Conservation (phyloP, 2,329 filamentous ascomycete species). For the Aspergillus transmontanensis region DNA sequence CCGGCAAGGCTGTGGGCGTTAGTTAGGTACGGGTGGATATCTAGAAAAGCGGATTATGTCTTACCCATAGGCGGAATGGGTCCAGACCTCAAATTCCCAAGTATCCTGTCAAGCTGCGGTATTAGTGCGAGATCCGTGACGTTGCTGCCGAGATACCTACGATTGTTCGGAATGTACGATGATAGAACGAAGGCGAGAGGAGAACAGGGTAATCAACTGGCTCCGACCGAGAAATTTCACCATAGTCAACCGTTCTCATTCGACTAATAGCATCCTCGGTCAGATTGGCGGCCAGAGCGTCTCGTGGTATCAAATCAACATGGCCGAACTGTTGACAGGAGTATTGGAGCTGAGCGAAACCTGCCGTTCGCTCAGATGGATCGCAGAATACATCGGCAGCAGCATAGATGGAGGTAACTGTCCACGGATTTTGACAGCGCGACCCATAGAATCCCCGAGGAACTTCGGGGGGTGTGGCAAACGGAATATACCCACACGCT, state of each 20-base stretch:
- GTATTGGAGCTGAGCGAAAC: constrained; percentile 24
- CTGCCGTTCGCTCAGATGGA: constrained; percentile 25
- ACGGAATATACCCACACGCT: constrained; percentile 36
- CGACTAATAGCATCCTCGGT: constrained; percentile 35
- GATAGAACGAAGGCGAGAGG: constrained; percentile 34
- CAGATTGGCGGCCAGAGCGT: constrained; percentile 32
- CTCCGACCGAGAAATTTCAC: constrained; percentile 27
- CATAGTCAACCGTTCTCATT: constrained; percentile 37
- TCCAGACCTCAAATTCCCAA: constrained; percentile 36
- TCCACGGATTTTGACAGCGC: constrained; percentile 35
- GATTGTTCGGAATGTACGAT: constrained; percentile 33
- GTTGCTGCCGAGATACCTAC: constrained; percentile 24
- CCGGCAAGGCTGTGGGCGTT: constrained; percentile 28
- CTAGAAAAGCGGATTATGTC: constrained; percentile 9
- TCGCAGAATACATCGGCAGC: constrained; percentile 36
- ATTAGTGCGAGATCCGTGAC: background rate
- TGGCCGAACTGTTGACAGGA: constrained; percentile 29
- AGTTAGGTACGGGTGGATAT: background rate
- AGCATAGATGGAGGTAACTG: constrained; percentile 41
- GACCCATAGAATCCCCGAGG: constrained; percentile 24
- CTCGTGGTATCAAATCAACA: constrained; percentile 29
- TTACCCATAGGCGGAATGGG: constrained; percentile 43
- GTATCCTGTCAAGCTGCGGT: constrained; percentile 23
- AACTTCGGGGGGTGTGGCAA: constrained; percentile 21
- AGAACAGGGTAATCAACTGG: constrained; percentile 30